Evolutionary conservation across 2,329 filamentous ascomycete species (phyloP), one percentile per base, ranked within the genome.

Genomic region (Fusarium sp.): DNA sequence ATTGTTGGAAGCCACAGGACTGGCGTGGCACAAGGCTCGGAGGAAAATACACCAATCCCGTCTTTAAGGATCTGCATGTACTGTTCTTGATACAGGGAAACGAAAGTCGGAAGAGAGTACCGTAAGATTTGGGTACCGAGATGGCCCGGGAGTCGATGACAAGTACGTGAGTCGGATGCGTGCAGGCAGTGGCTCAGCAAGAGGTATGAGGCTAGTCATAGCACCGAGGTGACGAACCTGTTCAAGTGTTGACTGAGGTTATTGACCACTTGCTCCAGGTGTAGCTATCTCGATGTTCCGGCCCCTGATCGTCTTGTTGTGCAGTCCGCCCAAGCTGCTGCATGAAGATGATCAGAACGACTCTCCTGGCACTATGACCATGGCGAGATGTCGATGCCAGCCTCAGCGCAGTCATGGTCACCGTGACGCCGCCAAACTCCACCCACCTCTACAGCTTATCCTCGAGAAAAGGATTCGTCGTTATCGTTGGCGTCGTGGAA

Each of bases 161-260:
- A 26, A n/a, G n/a, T 17, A n/a, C 42, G n/a, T 24, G n/a, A 11
- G 9, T 13, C n/a, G 1, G 15, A 18, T 13, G 5, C n/a, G n/a
- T 26, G 17, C 17, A 26, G 17, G n/a, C 17, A 11, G 7, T 6
- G 6, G 24, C 8, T 26, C 8, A 18, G 7, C 5, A 13, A 26
- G 15, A 45, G 13, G n/a, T 18, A 13, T 26, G 1, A 12, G 6
- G 3, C 8, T 18, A 45, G 17, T 8, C 3, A 45, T 26, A 5
- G 17, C 42, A 3, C 0, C 1, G 11, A 26, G 42, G 2, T 20
- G 5, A 14, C 6, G 12, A 6, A 9, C 11, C 3, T 26, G 3
- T 26, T 5, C 24, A 8, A 45, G 24, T 13, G 24, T 11, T 45
- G 5, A 5, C 7, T 20, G 17, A 15, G n/a, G 39, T n/a, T 6